phyloP scores from a whole-genome alignment of 73 alveolate genomes.

The Breviolum minutum region DNA sequence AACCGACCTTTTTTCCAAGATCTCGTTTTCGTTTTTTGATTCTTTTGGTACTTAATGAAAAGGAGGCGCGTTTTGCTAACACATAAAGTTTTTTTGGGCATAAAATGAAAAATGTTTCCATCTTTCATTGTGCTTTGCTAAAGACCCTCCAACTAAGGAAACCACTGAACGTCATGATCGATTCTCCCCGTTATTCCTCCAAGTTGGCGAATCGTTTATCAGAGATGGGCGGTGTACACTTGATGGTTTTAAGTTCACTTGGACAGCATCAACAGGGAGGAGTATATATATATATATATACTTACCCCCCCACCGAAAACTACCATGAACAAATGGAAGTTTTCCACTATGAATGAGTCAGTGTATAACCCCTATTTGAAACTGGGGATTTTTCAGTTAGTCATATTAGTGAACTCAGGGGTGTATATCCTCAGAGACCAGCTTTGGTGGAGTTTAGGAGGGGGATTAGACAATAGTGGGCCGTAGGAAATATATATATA shows the following conservation, averaged over 20 bases:
- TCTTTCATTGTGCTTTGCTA: not conserved
- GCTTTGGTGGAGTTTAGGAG: no score
- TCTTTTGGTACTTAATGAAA: no score
- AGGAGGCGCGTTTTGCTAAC: not conserved
- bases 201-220: constrained; percentile 48
- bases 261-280: not conserved
- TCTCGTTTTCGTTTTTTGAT: not conserved
- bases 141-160: not conserved
- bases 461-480: no score
- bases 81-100: not conserved
- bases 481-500: no score
- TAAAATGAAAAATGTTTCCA: not conserved
- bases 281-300: no score
- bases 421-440: no score
- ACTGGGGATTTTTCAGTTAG: no score
- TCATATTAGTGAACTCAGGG: no score
- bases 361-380: no score
- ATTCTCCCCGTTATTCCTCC: constrained; percentile 83
- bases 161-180: constrained; percentile 48
- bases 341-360: no score
- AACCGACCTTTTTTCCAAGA: not conserved
- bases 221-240: constrained; percentile 41
- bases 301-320: no score
- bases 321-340: no score
- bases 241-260: constrained; percentile 50